Evolutionary conservation across 768 basidiomycete genomes (phyloP), one percentile per base, ranked within the genome.

Genomic region (Tricholoma terreum): DNA sequence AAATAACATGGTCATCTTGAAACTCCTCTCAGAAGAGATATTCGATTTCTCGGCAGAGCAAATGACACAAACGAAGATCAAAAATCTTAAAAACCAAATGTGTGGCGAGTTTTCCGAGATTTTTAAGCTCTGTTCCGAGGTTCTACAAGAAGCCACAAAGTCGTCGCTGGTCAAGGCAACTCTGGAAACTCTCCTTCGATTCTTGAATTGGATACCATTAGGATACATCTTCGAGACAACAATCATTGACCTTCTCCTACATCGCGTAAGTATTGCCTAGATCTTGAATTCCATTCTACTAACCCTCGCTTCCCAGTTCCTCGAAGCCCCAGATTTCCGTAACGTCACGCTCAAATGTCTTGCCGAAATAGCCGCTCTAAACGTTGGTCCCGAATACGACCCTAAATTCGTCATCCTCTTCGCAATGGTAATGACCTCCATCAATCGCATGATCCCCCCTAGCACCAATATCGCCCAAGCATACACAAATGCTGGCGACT

Each of bases 1-100:
- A 77, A 99, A 99, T 82, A 99, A 99, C 77, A 99, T 99, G 97
- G 84, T 94, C 71, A 98, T 99, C 70, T 81, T 98, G 64, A 92
- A 92, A 67, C 81, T 99, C 10, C 82, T 98, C 14, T 96, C 93
- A 0, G 97, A 99, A 69, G 97, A 99, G 72, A 92, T 99, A 57
- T 99, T 99, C 68, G 97, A 99, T 73, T 99, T 89, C 73, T 97
- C 94, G 2, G 94, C 97, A 4, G 97, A 99, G 65, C 93, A 96
- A 72, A 90, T 99, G 94, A 98, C 95, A 0, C 94, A 97, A 73
- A 88, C 88, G 10, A 98, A 96, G 78, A 95, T 94, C 64, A 98
- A 96, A 75, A 90, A 92, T 63, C 78, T 99, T 54, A 99, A 99
- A 79, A 93, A 95, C 66, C 92, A 94, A 67, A 97, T 99, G 92